Evolutionary conservation across 805 yeast genomes (phyloP), one percentile per base, ranked within the genome.

Genomic region (Yarrowia bubula): DNA sequence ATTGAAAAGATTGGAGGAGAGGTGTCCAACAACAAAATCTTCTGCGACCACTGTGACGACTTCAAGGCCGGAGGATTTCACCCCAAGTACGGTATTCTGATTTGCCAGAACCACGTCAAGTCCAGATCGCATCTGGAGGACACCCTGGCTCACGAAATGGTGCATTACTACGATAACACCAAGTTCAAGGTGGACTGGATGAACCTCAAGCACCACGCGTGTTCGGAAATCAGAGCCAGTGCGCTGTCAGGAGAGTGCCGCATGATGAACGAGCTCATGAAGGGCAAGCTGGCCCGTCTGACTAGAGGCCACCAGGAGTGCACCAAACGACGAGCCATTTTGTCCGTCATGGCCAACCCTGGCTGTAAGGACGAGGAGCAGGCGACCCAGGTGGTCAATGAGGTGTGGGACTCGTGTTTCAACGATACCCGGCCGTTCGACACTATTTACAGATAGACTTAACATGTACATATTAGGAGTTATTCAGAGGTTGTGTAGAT

Each of bases 381-480:
- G 67, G 99, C 99, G 0, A 86, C 84, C 66, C 80, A 81, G 67
- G 88, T 85, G 5, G 97, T 95, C 3, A 85, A 89, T 68, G 88
- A 89, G 69, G 98, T 95, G 6, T 95, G 96, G 88, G 88, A 87
- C 68, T 87, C 93, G 53, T 95, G 99, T 74, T 95, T 92, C 74
- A 87, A 86, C 71, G 99, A 95, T 73, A 93, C 98, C 1, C 80
- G 99, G 71, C 99, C 99, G 0, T 95, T 91, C 76, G 98, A 95
- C 71, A 87, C 90, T 72, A 92, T 95, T 39, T 95, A 90, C 74
- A 81, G 91, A 67, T 88, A 76, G 61, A 11, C 38, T 10, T 10
- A 35, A 35, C n/a, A 15, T 38, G 44, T 38, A 53, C 11, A 39
- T 39, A 39, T 18, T 31, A 17, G 38, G 38, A 35, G 13, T 11